Evolutionary conservation across 2,329 filamentous ascomycete species (phyloP).

Genomic region (Neofusicoccum kwambonambiense): DNA sequence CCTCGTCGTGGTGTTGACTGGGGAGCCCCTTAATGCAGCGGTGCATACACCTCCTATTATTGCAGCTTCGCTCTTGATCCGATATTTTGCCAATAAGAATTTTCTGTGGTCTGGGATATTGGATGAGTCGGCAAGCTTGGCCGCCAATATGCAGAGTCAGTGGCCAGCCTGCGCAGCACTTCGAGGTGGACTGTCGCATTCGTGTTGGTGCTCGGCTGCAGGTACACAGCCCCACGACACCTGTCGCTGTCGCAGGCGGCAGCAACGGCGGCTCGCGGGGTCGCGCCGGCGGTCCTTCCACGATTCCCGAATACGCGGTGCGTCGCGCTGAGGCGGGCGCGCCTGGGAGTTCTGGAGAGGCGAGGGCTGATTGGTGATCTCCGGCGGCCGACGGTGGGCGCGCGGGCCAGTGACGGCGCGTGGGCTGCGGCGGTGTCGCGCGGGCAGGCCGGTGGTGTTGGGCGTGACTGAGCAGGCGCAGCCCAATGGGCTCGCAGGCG

Average conservation of each 20-base stretch:
- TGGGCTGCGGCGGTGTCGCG: neutral
- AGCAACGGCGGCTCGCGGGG: neutral
- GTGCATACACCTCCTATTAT: neutral
- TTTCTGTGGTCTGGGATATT: neutral
- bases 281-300: neutral
- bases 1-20: neutral
- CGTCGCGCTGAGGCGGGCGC: neutral
- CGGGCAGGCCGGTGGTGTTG: neutral
- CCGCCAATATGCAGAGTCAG: slow-evolving; percentile 9
- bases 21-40: neutral
- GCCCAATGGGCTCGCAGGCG: neutral
- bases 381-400: neutral
- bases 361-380: neutral
- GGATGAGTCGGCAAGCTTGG: neutral
- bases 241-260: neutral
- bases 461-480: neutral
- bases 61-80: neutral
- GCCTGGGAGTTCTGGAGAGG: neutral
- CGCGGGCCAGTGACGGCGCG: neutral
- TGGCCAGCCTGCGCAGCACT: neutral
- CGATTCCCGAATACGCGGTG: too few relatives aligned
- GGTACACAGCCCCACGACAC: neutral
- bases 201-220: slow-evolving; percentile 2
- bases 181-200: neutral
- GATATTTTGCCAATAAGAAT: slow-evolving; percentile 1